A percentile compares a stretch with the other conserved stretches of the same genome.
Conservation (phyloP, 129 eudicot genomes). For the Flaveria robusta region DNA sequence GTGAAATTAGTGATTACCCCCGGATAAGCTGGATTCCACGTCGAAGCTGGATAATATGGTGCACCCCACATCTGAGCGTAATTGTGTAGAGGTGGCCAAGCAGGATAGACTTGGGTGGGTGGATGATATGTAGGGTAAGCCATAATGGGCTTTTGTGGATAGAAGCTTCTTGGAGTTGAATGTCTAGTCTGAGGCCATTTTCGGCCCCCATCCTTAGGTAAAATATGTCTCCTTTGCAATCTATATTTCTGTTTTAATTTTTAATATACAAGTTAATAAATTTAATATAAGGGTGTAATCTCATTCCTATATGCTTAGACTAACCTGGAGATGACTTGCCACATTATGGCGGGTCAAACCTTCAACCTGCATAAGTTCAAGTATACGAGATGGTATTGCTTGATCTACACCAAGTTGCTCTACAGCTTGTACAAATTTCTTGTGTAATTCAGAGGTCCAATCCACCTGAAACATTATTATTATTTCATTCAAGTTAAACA, state of each 20-base stretch:
- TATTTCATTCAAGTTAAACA: not conserved
- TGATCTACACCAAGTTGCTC: conserved; percentile 91
- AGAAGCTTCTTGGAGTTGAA: conserved; percentile 54
- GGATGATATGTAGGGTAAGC: conserved; percentile 69
- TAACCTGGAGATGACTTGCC: conserved; percentile 92
- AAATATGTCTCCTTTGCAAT: conserved; percentile 66
- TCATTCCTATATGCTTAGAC: not conserved
- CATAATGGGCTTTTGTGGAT: conserved; percentile 60
- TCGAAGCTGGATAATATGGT: conserved; percentile 66
- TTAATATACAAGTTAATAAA: not conserved
- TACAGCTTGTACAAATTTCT: conserved; percentile 77
- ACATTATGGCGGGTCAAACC: conserved; percentile 78
- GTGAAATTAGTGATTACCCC: conserved; percentile 42
- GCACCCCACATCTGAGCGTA: conserved; percentile 65
- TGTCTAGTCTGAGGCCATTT: conserved; percentile 67
- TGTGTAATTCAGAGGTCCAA: conserved; percentile 84
- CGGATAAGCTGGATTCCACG: conserved; percentile 48
- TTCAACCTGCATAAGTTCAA: conserved; percentile 77
- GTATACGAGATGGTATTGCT: conserved; percentile 83
- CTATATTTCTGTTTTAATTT: conserved; percentile 72
- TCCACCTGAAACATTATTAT: conserved; percentile 57
- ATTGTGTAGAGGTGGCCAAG: conserved; percentile 54
- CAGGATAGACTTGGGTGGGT: conserved; percentile 51
- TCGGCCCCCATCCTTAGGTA: conserved; percentile 65
- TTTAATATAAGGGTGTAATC: not conserved